Conservation (phyloP, 768 basidiomycete species). For the Thelephora ganbajun region DNA sequence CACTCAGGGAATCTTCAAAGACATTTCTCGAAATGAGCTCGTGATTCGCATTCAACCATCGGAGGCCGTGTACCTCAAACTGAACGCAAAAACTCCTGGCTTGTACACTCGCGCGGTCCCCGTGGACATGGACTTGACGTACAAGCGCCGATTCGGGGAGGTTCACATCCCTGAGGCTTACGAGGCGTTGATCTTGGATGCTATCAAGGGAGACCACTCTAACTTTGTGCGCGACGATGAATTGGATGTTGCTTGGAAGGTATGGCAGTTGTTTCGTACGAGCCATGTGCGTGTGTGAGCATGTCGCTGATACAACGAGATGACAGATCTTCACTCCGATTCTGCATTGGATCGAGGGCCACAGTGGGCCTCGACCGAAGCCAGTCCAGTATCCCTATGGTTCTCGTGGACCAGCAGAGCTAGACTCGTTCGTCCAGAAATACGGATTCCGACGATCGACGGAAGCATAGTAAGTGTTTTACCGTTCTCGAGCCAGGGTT, state of each 20-base stretch:
- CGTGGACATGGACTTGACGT: conserved; percentile 96
- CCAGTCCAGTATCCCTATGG: conserved; percentile 83
- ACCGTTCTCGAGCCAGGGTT: conserved; percentile 3
- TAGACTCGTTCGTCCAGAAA: conserved; percentile 61
- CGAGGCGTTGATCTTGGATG: conserved; percentile 89
- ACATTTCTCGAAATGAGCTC: conserved; percentile 92
- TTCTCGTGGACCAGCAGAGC: conserved; percentile 81
- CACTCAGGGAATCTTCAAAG: conserved; percentile 90
- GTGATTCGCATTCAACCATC: conserved; percentile 95
- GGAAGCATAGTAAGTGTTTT: conserved; percentile 55
- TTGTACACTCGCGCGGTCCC: conserved; percentile 82
- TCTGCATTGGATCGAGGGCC: conserved; percentile 90
- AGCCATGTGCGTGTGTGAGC: background rate
- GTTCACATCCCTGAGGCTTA: conserved; percentile 92
- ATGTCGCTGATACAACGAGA: background rate
- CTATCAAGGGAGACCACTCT: conserved; percentile 94
- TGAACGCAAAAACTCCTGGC: conserved; percentile 92
- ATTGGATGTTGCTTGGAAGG: conserved; percentile 96
- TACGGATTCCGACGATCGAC: conserved; percentile 64
- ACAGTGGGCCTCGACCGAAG: conserved; percentile 46
- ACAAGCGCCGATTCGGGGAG: conserved; percentile 89
- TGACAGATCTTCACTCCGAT: conserved; percentile 84
- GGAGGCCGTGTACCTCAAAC: conserved; percentile 93
- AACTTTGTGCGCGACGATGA: conserved; percentile 99
- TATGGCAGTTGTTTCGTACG: conserved; percentile 19